Conservation (phyloP, 345 rosid species). For the Linum trigynum region DNA sequence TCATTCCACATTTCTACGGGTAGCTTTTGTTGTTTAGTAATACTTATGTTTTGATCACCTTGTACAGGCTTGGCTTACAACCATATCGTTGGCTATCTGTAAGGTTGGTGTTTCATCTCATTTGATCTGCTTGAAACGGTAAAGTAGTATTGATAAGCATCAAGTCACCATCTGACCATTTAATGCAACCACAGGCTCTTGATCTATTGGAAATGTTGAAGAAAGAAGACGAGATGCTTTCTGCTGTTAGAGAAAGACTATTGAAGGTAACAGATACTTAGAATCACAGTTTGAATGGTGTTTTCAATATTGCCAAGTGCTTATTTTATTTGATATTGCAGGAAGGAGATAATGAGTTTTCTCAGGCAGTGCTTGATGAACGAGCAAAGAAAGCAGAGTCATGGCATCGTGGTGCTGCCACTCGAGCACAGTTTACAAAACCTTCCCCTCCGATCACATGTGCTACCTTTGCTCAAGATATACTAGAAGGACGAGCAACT, state of each 20-base stretch:
- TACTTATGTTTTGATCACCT: not conserved
- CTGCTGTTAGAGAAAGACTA: conserved; percentile 62
- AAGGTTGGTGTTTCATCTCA: conserved; percentile 47
- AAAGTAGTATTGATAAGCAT: not conserved
- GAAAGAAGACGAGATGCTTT: conserved; percentile 86
- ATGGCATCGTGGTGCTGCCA: conserved; percentile 88
- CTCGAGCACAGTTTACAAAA: conserved; percentile 45
- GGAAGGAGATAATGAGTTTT: conserved; percentile 64
- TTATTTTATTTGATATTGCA: conserved; percentile 14
- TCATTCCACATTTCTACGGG: not conserved
- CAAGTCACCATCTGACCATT: conserved; percentile 5
- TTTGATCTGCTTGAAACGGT: conserved; percentile 1
- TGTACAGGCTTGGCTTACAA: conserved; percentile 87
- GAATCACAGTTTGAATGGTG: not conserved
- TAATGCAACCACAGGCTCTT: conserved; percentile 40
- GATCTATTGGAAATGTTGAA: conserved; percentile 83
- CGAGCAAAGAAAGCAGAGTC: conserved; percentile 64
- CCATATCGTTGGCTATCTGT: conserved; percentile 57
- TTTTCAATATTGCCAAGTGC: not conserved
- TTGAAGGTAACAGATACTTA: conserved; percentile 38
- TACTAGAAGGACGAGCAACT: conserved; percentile 82
- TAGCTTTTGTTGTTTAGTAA: not conserved
- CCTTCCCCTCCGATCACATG: conserved; percentile 84
- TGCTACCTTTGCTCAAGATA: conserved; percentile 97
- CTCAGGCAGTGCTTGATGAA: conserved; percentile 65